These are phyloP conservation scores for Phytophthora colocasiae DNA, from an alignment of 352 stramenopile species.

Conservation along the genomic window DNA sequence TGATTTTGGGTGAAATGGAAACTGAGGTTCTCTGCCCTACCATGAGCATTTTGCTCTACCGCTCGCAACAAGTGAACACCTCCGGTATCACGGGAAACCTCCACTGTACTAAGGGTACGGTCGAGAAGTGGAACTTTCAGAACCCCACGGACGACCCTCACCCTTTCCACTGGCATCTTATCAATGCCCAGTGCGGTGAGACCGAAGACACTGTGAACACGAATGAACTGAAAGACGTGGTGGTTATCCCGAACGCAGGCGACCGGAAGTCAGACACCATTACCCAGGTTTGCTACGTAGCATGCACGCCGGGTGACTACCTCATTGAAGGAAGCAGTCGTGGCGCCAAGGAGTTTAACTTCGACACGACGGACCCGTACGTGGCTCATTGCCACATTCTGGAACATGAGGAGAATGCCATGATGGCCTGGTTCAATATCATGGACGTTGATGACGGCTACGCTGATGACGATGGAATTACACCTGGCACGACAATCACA, in stretches of 20 bases:
- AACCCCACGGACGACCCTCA: conserved; percentile 83
- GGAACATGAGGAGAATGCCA: conserved; percentile 81
- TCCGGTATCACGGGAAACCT: conserved; percentile 51
- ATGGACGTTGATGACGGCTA: conserved; percentile 53
- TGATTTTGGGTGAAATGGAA: conserved; percentile 71
- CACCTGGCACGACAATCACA: conserved; percentile 45
- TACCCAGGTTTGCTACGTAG: conserved; percentile 82
- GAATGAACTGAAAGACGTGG: conserved; percentile 78
- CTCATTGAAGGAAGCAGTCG: conserved; percentile 59
- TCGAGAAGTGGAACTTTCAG: conserved; percentile 85
- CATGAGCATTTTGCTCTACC: conserved; percentile 55
- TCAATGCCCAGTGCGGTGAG: conserved; percentile 77
- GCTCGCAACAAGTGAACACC: conserved; percentile 62
- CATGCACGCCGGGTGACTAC: conserved; percentile 76
- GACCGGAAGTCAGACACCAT: conserved; percentile 41
- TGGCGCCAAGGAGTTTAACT: conserved; percentile 63
- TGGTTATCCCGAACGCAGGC: conserved; percentile 71
- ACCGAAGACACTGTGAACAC: conserved; percentile 69
- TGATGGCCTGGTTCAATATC: conserved; percentile 83
- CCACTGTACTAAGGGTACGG: conserved; percentile 72
- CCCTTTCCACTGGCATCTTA: conserved; percentile 84
- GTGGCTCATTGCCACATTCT: conserved; percentile 83
- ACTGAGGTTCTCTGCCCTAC: conserved; percentile 46
- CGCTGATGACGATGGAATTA: conserved; percentile 48
- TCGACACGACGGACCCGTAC: conserved; percentile 78